These are phyloP conservation scores for Trypanosoma congolense DNA, from an alignment of 208 protist species.

Conservation along the genomic window DNA sequence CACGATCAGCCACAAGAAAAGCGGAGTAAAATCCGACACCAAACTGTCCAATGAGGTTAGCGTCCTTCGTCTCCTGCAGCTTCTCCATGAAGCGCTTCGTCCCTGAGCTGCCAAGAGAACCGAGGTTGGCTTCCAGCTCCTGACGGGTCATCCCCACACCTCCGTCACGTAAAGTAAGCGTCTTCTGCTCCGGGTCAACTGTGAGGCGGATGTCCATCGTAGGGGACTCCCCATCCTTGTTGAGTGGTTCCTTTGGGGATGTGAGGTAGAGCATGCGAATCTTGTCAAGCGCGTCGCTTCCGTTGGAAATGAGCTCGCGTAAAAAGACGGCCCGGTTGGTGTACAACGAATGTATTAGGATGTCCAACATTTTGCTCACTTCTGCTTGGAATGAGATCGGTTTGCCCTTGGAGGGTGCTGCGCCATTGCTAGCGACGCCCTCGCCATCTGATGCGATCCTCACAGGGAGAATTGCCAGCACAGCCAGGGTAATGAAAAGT, in stretches of 20 bases:
- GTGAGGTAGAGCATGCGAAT: slow-evolving; percentile 97
- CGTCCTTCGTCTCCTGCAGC: slow-evolving; percentile 73
- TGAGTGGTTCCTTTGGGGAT: slow-evolving; percentile 79
- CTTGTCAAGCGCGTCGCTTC: slow-evolving; percentile 99
- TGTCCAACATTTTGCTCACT: slow-evolving; percentile 97
- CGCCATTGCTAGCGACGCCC: not conserved
- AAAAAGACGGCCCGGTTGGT: slow-evolving; percentile 99
- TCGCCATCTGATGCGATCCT: not conserved
- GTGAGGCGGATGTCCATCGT: slow-evolving; percentile 91
- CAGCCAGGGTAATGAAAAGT: slow-evolving; percentile 34
- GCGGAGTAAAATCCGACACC: slow-evolving; percentile 99
- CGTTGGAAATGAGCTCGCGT: slow-evolving; percentile 99
- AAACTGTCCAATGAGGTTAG: slow-evolving; percentile 99
- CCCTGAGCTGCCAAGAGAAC: slow-evolving; percentile 99
- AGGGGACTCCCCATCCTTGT: slow-evolving; percentile 53
- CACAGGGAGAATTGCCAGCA: slow-evolving; percentile 27
- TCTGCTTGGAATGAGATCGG: slow-evolving; percentile 94
- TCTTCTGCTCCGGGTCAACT: slow-evolving; percentile 82
- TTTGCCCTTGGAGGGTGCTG: slow-evolving; percentile 22
- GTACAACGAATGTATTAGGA: slow-evolving; percentile 99
- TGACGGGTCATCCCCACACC: slow-evolving; percentile 99
- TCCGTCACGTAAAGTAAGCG: slow-evolving; percentile 96
- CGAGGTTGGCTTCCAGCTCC: slow-evolving; percentile 98
- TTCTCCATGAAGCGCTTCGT: slow-evolving; percentile 96
- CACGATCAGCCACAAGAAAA: slow-evolving; percentile 98